These are phyloP conservation scores for Aspergillus brunneoviolaceus DNA, from an alignment of 2,329 filamentous ascomycete species.

Conservation along the genomic window DNA sequence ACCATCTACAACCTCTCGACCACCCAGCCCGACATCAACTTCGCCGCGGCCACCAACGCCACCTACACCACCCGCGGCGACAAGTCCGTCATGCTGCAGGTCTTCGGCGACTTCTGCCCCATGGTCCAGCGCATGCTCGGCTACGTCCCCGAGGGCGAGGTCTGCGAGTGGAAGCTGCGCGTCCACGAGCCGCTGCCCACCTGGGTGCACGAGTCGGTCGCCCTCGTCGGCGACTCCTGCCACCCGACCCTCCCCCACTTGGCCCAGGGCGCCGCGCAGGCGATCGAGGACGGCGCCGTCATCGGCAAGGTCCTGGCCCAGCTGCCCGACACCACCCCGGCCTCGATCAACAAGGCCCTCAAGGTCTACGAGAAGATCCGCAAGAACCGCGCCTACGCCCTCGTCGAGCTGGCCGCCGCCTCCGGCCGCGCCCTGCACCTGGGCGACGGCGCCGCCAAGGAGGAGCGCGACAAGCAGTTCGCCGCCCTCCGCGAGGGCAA, in stretches of 20 bases:
- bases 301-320: constrained; percentile 53
- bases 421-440: constrained; percentile 56
- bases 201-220: constrained; percentile 57
- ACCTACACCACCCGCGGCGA: constrained; percentile 64
- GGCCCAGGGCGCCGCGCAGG: constrained; percentile 64
- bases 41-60: constrained; percentile 57
- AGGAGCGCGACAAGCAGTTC: constrained; percentile 58
- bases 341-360: constrained; percentile 54
- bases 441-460: constrained; percentile 58
- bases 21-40: constrained; percentile 60
- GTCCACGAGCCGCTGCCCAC: constrained; percentile 62
- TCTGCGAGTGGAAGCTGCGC: constrained; percentile 66
- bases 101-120: constrained; percentile 62
- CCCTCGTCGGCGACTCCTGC: constrained; percentile 60
- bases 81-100: constrained; percentile 60
- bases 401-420: constrained; percentile 58
- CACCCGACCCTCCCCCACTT: constrained; percentile 65
- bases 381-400: constrained; percentile 56
- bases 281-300: constrained; percentile 63
- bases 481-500: constrained; percentile 52
- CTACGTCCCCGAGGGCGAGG: constrained; percentile 62
- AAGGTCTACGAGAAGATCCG: constrained; percentile 57
- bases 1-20: constrained; percentile 67
- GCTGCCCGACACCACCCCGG: constrained; percentile 47
- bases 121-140: constrained; percentile 61